These are phyloP conservation scores for Penicillium cinerascens DNA, from an alignment of 495 filamentous ascomycete genomes.

Conservation along the genomic window DNA sequence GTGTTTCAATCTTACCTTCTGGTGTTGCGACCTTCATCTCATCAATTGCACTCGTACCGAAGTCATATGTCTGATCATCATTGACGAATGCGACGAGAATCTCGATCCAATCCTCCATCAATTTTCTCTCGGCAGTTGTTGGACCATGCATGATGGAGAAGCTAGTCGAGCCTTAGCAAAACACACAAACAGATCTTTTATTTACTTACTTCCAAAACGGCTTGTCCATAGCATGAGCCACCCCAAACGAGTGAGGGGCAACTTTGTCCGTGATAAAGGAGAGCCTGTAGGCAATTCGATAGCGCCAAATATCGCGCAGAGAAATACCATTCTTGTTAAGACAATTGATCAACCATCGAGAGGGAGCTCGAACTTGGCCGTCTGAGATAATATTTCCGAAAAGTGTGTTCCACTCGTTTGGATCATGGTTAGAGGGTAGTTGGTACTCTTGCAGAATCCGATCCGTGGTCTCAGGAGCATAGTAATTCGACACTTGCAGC, in stretches of 20 bases:
- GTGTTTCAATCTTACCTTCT: slow-evolving; percentile 18
- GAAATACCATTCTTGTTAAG: slow-evolving; percentile 18
- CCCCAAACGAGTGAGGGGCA: slow-evolving; percentile 18
- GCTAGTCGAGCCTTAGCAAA: not conserved
- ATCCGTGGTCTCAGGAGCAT: slow-evolving; percentile 32
- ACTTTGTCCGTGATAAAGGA: slow-evolving; percentile 28
- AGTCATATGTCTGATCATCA: slow-evolving; percentile 12
- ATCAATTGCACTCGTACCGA: slow-evolving; percentile 16
- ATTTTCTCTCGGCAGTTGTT: slow-evolving; percentile 9
- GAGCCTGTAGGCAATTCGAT: slow-evolving; percentile 23
- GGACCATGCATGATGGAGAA: slow-evolving; percentile 30
- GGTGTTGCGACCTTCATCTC: slow-evolving; percentile 26
- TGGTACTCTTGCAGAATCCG: slow-evolving; percentile 36
- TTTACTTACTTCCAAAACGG: slow-evolving; percentile 28
- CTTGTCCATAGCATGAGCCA: slow-evolving; percentile 27
- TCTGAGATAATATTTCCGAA: slow-evolving; percentile 48
- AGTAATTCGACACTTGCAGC: slow-evolving; percentile 43
- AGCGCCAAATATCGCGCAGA: slow-evolving; percentile 24
- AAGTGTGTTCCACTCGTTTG: slow-evolving; percentile 38
- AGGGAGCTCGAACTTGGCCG: slow-evolving; percentile 40
- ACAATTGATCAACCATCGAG: slow-evolving; percentile 23
- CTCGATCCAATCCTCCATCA: slow-evolving; percentile 29
- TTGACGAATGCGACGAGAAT: slow-evolving; percentile 24
- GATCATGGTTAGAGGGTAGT: slow-evolving; percentile 17
- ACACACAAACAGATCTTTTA: not conserved